Base-by-base conservation (phyloP, 768 basidiomycete species). In the Strobilomyces echinocephalus region DNA sequence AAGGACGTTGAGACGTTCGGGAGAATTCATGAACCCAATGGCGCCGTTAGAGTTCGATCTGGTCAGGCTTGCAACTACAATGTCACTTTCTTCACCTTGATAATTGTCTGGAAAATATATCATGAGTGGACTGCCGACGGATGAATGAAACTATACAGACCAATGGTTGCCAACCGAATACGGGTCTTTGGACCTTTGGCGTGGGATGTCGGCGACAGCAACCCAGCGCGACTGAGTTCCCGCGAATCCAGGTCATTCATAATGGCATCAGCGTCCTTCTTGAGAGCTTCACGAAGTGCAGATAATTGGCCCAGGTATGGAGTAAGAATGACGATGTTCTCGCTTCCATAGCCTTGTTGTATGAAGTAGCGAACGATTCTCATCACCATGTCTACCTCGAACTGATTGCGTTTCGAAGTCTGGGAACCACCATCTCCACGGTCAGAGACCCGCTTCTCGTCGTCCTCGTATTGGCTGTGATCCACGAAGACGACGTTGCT, bases 51-150 rank as follows among this genome's bases (percentile, higher is more conserved):
- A 15, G 55, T 88, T 87, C 61, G 84, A 86, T 36, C 87, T 68
- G 0, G 83, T 85, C 21, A 88, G 63, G 14, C 78, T 81, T 20
- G 75, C 73, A 18, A 88, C 74, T 40, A 88, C 82, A 36, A 88
- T 82, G 30, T 87, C 76, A 38, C 82, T 82, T 63, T 88, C 86
- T 60, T 88, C 87, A 10, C 86, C 86, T 60, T 88, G 86, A 56
- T 87, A 88, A 59, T 88, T 88, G 56, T 88, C 87, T 87, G 50
- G 30, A 9, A 30, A 30, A 30, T 28, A 30, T 5, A 9, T 30
- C 30, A 9, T 30, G 6, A 30, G 30, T 9, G 6, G 9, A 30
- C 6, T 30, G 30, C 30, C 9, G 4, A 30, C 7, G 30, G 7
- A 9, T 1, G 7, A 30, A 30, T 30, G 30, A 30, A 30, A 30